Conservation (phyloP, 83 land plant species). For the Picea abies region DNA sequence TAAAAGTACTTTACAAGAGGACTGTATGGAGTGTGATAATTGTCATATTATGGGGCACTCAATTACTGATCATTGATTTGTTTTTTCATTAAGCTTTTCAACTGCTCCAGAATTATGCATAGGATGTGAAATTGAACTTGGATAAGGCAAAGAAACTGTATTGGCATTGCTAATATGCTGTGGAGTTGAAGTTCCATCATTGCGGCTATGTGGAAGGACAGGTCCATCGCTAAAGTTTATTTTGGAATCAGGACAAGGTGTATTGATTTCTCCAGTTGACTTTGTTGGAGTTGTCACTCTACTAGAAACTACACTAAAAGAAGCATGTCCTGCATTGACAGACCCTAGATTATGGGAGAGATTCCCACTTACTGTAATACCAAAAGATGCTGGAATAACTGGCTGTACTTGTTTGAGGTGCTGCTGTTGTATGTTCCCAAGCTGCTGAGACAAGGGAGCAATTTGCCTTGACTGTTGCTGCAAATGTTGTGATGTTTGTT, state of each 20-base stretch:
- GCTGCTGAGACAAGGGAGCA: no score
- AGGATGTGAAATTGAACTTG: neutral
- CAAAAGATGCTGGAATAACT: neutral
- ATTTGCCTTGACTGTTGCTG: neutral
- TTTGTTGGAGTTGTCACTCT: neutral
- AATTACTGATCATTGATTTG: neutral
- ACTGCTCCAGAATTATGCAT: conserved; percentile 3
- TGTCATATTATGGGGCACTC: neutral
- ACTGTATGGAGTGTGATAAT: neutral
- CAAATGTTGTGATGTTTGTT: neutral
- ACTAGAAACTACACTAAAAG: neutral
- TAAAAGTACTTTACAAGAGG: neutral
- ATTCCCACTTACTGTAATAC: neutral
- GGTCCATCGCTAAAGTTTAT: neutral
- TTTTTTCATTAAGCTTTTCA: conserved; percentile 7
- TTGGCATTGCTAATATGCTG: conserved; percentile 6
- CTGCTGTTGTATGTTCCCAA: no score
- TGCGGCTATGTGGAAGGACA: neutral
- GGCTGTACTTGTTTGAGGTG: no score
- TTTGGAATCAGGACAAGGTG: conserved; percentile 1
- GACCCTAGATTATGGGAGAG: neutral
- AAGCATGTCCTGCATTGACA: neutral
- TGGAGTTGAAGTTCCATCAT: neutral
- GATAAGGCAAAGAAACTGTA: conserved; percentile 4
- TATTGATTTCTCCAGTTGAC: neutral